Evolutionary conservation across 2,329 filamentous ascomycete species (phyloP).

Genomic region (Paracorniculantispora psalliotae): DNA sequence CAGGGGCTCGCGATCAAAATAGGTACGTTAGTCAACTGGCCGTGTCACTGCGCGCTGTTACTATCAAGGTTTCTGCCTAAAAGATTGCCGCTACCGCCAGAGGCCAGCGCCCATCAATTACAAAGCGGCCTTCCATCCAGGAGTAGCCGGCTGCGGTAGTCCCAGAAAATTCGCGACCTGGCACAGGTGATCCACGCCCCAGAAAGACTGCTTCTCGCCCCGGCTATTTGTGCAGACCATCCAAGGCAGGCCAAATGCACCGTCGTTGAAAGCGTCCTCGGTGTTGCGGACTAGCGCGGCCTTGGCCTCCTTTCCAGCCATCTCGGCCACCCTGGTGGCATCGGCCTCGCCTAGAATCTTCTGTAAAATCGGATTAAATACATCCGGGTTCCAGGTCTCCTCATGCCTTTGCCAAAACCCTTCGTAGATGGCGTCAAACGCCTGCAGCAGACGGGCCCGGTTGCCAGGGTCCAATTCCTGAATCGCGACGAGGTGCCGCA

Average conservation of each 20-base stretch:
- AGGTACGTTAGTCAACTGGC: too few relatives aligned
- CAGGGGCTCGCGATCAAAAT: too few relatives aligned
- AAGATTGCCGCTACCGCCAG: too few relatives aligned
- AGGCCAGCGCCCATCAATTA: conserved; percentile 13
- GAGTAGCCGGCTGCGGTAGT: conserved; percentile 22
- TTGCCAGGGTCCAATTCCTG: conserved; percentile 18
- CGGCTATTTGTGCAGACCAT: conserved; percentile 29
- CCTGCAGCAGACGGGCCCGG: conserved; percentile 18
- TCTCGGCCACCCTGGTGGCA: conserved; percentile 24
- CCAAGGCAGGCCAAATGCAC: conserved; percentile 36
- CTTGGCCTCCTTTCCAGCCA: conserved; percentile 26
- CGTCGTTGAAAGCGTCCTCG: conserved; percentile 29
- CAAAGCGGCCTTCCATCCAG: conserved; percentile 31
- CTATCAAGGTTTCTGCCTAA: too few relatives aligned
- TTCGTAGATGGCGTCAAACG: conserved; percentile 29
- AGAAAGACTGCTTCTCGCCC: conserved; percentile 32
- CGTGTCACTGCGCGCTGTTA: too few relatives aligned
- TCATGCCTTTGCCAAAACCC: conserved; percentile 29
- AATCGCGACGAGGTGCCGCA: conserved; percentile 30
- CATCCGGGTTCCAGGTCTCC: conserved; percentile 23
- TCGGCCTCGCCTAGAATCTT: conserved; percentile 23
- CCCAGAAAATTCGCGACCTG: conserved; percentile 31
- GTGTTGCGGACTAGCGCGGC: conserved; percentile 28
- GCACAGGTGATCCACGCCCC: conserved; percentile 36
- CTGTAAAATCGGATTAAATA: conserved; percentile 23